Conservation (phyloP, 305 asterid species). For the Fraxinus angustifolia region DNA sequence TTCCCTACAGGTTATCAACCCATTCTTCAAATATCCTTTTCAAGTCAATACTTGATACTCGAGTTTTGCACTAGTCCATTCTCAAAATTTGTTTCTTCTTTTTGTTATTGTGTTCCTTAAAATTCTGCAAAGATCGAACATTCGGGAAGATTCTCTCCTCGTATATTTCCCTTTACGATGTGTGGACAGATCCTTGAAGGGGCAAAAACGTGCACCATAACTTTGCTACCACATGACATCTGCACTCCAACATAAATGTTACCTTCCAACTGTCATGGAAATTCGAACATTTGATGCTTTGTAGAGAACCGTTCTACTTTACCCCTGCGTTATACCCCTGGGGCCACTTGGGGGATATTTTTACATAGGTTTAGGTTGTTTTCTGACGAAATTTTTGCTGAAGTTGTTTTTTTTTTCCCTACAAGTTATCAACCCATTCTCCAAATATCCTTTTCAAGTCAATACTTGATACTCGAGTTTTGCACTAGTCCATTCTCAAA, state of each 20-base stretch:
- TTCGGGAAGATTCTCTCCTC: no score
- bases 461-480: background rate
- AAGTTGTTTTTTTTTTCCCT: background rate
- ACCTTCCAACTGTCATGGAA: no score
- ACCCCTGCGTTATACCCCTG: no score
- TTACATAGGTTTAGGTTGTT: background rate
- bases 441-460: constrained; percentile 34
- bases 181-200: no score
- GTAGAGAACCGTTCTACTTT: no score
- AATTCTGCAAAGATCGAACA: constrained; percentile 17
- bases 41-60: background rate
- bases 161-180: no score
- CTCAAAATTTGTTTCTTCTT: background rate
- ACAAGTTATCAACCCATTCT: constrained; percentile 40
- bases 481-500: background rate
- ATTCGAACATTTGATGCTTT: no score
- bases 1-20: constrained; percentile 16
- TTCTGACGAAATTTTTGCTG: background rate
- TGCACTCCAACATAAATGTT: no score
- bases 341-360: background rate
- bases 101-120: constrained; percentile 27
- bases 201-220: no score
- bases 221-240: no score
- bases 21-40: constrained; percentile 41
- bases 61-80: background rate